Conservation (phyloP, 148 eudicot species). For the Gaultheria prostrata region DNA sequence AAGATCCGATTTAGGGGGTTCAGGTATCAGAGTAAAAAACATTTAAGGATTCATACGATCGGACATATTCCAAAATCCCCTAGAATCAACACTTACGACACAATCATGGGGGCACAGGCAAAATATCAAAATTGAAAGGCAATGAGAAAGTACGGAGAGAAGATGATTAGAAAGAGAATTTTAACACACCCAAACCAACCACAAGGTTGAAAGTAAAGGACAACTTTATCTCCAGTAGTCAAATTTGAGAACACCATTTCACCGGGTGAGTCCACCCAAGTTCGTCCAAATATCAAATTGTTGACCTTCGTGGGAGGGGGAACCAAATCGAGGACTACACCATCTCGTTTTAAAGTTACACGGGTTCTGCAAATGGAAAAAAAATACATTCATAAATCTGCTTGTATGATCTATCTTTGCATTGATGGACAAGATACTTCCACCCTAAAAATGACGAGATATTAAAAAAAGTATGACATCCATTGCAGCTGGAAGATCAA, state of each 20-base stretch:
- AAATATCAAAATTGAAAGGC: constrained; percentile 4
- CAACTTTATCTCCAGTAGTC: constrained; percentile 92
- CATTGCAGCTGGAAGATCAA: background rate
- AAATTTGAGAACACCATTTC: constrained; percentile 88
- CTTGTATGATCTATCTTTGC: background rate
- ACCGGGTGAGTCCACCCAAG: constrained; percentile 97
- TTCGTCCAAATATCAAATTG: constrained; percentile 90
- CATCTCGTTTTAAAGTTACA: constrained; percentile 69
- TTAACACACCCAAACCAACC: constrained; percentile 95
- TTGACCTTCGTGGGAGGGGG: constrained; percentile 97
- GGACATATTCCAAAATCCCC: background rate
- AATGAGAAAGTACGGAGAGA: background rate
- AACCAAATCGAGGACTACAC: constrained; percentile 83
- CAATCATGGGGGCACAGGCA: constrained; percentile 6
- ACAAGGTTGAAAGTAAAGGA: constrained; percentile 92
- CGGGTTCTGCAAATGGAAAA: constrained; percentile 52
- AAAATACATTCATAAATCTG: background rate
- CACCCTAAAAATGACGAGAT: too few species aligned
- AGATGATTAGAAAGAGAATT: background rate
- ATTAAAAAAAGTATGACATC: background rate
- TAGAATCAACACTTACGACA: background rate
- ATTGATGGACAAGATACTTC: background rate
- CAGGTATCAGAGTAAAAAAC: background rate
- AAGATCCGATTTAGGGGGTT: background rate
- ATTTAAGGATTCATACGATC: background rate